These are phyloP conservation scores for Blastocystis sp. DNA, from an alignment of 352 stramenopile genomes.

Conservation along the genomic window DNA sequence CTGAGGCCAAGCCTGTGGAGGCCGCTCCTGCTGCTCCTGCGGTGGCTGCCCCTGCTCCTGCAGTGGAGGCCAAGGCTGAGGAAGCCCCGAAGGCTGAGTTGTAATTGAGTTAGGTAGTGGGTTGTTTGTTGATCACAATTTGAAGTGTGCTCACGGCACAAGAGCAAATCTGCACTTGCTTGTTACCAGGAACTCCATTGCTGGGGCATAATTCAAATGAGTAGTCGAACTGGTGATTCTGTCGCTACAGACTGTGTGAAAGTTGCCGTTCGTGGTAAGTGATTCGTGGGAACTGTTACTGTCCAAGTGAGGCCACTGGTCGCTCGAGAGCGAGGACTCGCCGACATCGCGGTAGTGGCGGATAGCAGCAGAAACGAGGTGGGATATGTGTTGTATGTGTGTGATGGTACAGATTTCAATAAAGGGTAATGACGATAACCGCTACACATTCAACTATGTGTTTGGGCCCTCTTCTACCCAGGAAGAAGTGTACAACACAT, in stretches of 20 bases:
- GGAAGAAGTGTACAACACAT: constrained; percentile 78
- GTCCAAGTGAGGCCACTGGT: constrained; percentile 47
- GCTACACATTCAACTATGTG: constrained; percentile 85
- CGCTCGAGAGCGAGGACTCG: constrained; percentile 47
- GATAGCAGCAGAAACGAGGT: constrained; percentile 41
- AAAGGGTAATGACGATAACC: constrained; percentile 80
- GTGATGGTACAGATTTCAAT: constrained; percentile 72
- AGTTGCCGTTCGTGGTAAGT: constrained; percentile 61
- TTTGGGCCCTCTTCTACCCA: constrained; percentile 79
- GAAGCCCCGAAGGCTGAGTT: no score
- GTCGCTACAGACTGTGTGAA: constrained; percentile 52
- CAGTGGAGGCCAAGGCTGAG: no score
- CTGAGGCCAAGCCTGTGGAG: background rate
- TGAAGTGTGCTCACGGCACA: no score
- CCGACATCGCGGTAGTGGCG: constrained; percentile 41
- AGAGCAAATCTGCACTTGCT: no score
- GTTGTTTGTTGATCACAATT: no score
- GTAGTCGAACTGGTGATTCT: background rate
- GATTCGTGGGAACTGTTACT: background rate
- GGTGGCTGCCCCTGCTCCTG: no score
- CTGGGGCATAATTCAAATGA: background rate
- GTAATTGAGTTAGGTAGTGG: no score
- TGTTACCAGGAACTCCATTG: no score
- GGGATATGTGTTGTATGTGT: background rate
- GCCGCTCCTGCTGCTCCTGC: no score